These are phyloP conservation scores for Nakazawaea populi DNA, from an alignment of 805 yeast genomes.

Conservation along the genomic window DNA sequence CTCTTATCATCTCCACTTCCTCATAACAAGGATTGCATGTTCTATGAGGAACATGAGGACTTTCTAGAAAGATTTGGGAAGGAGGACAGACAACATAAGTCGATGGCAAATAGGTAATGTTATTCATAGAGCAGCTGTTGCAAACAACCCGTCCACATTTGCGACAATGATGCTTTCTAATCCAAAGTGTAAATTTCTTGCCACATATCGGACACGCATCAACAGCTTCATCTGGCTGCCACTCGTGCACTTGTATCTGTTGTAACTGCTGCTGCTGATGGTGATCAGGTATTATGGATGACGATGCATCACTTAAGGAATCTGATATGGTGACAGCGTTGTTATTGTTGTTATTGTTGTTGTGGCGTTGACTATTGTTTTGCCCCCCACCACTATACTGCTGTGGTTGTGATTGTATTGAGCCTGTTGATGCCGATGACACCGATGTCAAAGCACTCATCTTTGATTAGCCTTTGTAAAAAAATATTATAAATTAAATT, in stretches of 20 bases:
- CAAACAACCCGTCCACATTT: slow-evolving; percentile 78
- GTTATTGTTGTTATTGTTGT: not conserved
- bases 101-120: slow-evolving; percentile 49
- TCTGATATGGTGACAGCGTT: not conserved
- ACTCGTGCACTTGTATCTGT: slow-evolving; percentile 19
- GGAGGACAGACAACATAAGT: slow-evolving; percentile 55
- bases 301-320: not conserved
- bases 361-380: not conserved
- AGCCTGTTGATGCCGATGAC: slow-evolving; percentile 1
- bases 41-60: slow-evolving; percentile 53
- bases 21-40: slow-evolving; percentile 72
- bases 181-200: slow-evolving; percentile 48
- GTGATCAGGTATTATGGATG: not conserved
- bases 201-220: slow-evolving; percentile 51
- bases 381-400: not conserved
- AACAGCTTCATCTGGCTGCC: slow-evolving; percentile 69
- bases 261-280: slow-evolving; percentile 2
- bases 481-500: not conserved
- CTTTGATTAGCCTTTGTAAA: too few species aligned
- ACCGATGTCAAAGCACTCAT: not conserved
- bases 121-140: slow-evolving; percentile 53
- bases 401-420: not conserved
- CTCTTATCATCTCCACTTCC: slow-evolving; percentile 47
- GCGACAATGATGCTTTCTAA: slow-evolving; percentile 79
- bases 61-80: slow-evolving; percentile 38